Evolutionary conservation across 768 basidiomycete genomes (phyloP), one percentile per base, ranked within the genome.

Genomic region (Lactarius hengduanensis): DNA sequence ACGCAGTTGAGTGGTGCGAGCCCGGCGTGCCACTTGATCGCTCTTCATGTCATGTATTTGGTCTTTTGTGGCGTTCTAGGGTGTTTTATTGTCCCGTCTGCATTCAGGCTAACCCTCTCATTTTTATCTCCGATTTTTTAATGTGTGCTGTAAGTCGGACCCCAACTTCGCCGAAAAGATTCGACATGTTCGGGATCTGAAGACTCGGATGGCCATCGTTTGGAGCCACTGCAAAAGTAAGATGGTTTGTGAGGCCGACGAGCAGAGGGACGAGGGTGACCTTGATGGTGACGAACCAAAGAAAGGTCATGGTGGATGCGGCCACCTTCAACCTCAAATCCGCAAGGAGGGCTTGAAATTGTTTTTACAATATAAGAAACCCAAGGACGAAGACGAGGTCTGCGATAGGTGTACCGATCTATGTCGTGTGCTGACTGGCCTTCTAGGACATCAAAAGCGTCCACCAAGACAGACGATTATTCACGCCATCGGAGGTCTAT

Each of bases 251-350:
- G 94, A 95, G 72, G 78, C 93, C 72, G 93, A 96, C 77, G 90
- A 92, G 50, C 84, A 88, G 59, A 91, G 92, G 76, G 93, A 95
- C 69, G 94, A 95, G 72, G 87, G 85, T 64, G 90, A 85, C 36
- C 83, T 80, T 40, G 87, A 84, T 16, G 80, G 78, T 45, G 89
- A 87, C 47, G 93, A 92, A 69, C 81, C 85, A 57, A 93, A 92
- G 80, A 91, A 88, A 73, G 93, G 94, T 2, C 97, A 98, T 68
- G 96, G 94, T n/a, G 97, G 97, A 18, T 98, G 97, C 77, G 97
- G 97, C 54, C 93, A 95, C 73, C 77, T 83, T 32, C 97, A 99
- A 76, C 97, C 97, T 0, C 80, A 83, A 60, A 85, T 98, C 72
- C 80, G 97, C 68, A 98, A 96, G 79, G 97, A 99, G 76, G 97